Evolutionary conservation across 1,284 basidiomycete genomes (phyloP).

Genomic region (Mrakiaceae sp.): DNA sequence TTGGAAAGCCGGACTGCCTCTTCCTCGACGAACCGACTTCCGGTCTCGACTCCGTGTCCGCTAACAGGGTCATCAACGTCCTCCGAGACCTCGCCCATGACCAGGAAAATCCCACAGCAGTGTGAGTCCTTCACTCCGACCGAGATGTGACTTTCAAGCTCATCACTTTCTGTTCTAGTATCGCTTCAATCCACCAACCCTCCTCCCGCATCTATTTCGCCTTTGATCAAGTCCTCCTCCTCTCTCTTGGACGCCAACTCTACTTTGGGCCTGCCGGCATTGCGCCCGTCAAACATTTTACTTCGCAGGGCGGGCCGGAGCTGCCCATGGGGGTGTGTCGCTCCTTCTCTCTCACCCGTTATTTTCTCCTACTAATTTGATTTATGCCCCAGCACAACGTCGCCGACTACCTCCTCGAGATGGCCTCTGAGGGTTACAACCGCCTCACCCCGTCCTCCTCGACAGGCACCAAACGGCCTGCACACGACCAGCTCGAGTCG

Average conservation of each 20-base stretch:
- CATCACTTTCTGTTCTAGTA: conserved; percentile 21
- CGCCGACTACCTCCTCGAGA: conserved; percentile 75
- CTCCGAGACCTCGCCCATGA: conserved; percentile 62
- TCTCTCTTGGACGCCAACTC: conserved; percentile 63
- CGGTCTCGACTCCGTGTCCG: conserved; percentile 76
- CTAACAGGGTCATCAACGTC: conserved; percentile 61
- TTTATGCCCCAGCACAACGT: conserved; percentile 50
- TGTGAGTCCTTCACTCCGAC: conserved; percentile 27
- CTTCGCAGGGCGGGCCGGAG: conserved; percentile 39
- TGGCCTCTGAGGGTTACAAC: conserved; percentile 39
- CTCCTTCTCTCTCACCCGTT: no score
- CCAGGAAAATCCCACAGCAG: conserved; percentile 53
- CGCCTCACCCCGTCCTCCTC: neutral
- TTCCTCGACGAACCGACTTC: conserved; percentile 55
- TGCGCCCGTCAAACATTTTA: conserved; percentile 54
- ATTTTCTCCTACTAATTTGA: no score
- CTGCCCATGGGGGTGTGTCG: conserved; percentile 40
- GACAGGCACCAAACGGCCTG: no score
- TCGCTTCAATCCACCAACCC: conserved; percentile 79
- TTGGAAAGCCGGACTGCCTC: conserved; percentile 50
- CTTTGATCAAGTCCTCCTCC: conserved; percentile 68
- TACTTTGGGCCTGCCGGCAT: conserved; percentile 66
- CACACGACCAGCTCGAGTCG: no score
- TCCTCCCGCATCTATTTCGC: conserved; percentile 68
- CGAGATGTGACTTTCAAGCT: no score